phyloP scores from a whole-genome alignment of 805 yeast species.

The Kodamaea fukazawae region DNA sequence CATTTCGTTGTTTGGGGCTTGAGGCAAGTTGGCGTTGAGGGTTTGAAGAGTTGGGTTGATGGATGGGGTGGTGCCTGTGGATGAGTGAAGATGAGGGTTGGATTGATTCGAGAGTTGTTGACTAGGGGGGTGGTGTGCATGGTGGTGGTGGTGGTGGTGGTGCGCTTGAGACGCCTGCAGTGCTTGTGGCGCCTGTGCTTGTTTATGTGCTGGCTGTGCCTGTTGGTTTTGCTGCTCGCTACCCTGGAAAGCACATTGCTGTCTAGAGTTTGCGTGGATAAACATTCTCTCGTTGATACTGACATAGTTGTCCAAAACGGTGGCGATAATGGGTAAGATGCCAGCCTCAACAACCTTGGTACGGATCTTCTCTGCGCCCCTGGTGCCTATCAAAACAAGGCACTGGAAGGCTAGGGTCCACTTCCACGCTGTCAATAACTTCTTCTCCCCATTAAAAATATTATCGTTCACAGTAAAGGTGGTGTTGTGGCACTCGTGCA shows the following conservation, averaged over 20 bases:
- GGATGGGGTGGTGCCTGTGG: background rate
- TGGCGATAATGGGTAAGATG: conserved; percentile 83
- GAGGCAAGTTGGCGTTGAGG: background rate
- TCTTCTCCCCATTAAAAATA: conserved; percentile 37
- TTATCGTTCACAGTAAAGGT: conserved; percentile 28
- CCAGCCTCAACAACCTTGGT: conserved; percentile 90
- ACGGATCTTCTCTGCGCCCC: conserved; percentile 86
- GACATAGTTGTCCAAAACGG: conserved; percentile 85
- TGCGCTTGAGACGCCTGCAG: background rate
- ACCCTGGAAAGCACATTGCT: conserved; percentile 10
- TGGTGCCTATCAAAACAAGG: conserved; percentile 82
- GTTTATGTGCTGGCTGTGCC: no score
- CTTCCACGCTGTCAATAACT: conserved; percentile 83
- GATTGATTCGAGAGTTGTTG: background rate
- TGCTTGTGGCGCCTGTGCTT: conserved; percentile 5
- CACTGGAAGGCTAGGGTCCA: conserved; percentile 97
- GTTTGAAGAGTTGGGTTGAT: background rate
- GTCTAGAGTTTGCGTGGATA: conserved; percentile 27
- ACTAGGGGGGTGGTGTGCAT: conserved; percentile 1
- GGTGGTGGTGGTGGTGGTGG: conserved; percentile 3
- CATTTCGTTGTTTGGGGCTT: background rate
- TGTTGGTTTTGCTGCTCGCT: conserved; percentile 7
- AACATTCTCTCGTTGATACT: conserved; percentile 40
- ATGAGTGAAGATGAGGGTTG: background rate
- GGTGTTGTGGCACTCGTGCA: conserved; percentile 68